Evolutionary conservation across 2,329 filamentous ascomycete species (phyloP).

Genomic region (Colletotrichum euphorbiae): DNA sequence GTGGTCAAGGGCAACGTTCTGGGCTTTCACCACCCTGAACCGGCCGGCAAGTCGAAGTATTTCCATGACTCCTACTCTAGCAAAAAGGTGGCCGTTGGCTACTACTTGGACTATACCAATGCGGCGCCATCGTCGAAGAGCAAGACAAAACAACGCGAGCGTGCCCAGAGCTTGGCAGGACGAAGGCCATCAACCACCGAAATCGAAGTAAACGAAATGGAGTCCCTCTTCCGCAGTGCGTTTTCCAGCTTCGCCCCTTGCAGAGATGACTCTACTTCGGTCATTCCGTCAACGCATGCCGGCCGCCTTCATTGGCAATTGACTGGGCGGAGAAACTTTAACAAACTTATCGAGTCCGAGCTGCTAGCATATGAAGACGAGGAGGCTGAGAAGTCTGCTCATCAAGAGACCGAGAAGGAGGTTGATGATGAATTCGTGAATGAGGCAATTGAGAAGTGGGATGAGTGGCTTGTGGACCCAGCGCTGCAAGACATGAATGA

Average conservation of each 20-base stretch:
- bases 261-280: conserved; percentile 77
- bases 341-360: conserved; percentile 70
- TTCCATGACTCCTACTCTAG: conserved; percentile 72
- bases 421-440: conserved; percentile 65
- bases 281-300: conserved; percentile 75
- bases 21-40: conserved; percentile 65
- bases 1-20: conserved; percentile 72
- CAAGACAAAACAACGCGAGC: conserved; percentile 76
- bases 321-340: conserved; percentile 73
- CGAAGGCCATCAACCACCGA: conserved; percentile 68
- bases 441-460: conserved; percentile 68
- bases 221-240: conserved; percentile 79
- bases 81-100: conserved; percentile 73
- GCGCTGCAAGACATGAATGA: conserved; percentile 58
- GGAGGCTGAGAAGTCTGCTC: conserved; percentile 47
- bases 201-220: conserved; percentile 74
- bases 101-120: conserved; percentile 78
- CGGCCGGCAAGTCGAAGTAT: conserved; percentile 66
- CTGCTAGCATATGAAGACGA: conserved; percentile 55
- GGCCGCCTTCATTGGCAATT: conserved; percentile 83
- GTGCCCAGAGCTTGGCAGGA: conserved; percentile 74
- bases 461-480: conserved; percentile 68
- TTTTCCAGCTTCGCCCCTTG: conserved; percentile 85
- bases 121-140: conserved; percentile 66
- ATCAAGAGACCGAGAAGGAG: conserved; percentile 44